Evolutionary conservation across 1,284 basidiomycete genomes (phyloP).

Genomic region (Naganishia albida): DNA sequence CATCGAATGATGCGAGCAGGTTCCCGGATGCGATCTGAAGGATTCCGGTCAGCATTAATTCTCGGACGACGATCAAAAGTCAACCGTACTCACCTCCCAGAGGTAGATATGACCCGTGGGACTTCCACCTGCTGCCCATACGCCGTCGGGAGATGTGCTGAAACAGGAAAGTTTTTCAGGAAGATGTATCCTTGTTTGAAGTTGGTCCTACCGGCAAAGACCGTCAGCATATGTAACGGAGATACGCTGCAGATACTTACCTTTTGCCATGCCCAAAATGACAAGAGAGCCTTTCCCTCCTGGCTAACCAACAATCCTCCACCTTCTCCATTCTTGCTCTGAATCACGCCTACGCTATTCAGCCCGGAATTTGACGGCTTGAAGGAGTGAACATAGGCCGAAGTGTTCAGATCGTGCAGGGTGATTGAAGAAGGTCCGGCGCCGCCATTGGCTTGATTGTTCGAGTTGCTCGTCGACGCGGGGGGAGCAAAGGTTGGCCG

Average conservation of each 20-base stretch:
- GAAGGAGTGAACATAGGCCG: constrained; percentile 51
- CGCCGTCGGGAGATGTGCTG: constrained; percentile 69
- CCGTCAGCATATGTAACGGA: background rate
- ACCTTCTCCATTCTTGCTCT: constrained; percentile 46
- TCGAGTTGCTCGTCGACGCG: constrained; percentile 31
- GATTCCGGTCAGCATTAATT: constrained; percentile 4
- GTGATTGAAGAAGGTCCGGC: constrained; percentile 50
- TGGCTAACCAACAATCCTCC: constrained; percentile 53
- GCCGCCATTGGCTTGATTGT: constrained; percentile 22
- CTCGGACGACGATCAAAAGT: background rate
- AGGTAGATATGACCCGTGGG: constrained; percentile 84
- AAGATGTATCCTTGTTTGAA: constrained; percentile 79
- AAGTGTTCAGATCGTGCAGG: constrained; percentile 52
- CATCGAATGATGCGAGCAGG: constrained; percentile 85
- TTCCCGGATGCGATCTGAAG: constrained; percentile 85
- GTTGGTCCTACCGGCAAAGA: constrained; percentile 71
- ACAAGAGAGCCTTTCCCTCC: constrained; percentile 53
- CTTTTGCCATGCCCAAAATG: constrained; percentile 57
- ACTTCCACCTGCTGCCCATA: constrained; percentile 83
- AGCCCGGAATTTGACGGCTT: constrained; percentile 48
- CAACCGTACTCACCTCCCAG: constrained; percentile 83
- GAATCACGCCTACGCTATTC: constrained; percentile 45
- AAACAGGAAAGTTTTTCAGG: constrained; percentile 85
- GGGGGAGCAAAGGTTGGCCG: constrained; percentile 48
- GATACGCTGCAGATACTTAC: constrained; percentile 37